These are phyloP conservation scores for Geranomyces variabilis DNA, from an alignment of 192 early-diverging fungal genomes.

Conservation along the genomic window DNA sequence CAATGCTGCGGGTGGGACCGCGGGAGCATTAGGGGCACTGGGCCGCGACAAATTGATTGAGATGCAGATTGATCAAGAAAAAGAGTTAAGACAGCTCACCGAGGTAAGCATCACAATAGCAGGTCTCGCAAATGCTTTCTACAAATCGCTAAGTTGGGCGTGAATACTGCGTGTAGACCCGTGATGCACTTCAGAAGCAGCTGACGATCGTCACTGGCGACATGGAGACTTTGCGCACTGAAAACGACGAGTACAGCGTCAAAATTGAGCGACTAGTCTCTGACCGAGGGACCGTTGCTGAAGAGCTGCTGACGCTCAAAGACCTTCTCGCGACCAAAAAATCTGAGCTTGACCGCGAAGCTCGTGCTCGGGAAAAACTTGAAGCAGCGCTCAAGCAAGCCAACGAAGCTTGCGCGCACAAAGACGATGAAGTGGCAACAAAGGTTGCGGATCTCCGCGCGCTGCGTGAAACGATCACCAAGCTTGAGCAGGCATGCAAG, in stretches of 20 bases:
- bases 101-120: constrained; percentile 39
- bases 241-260: constrained; percentile 36
- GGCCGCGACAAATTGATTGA: constrained; percentile 44
- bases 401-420: constrained; percentile 36
- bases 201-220: constrained; percentile 30
- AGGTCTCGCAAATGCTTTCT: no score
- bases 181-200: constrained; percentile 38
- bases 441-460: constrained; percentile 41
- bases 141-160: no score
- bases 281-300: constrained; percentile 41
- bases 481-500: constrained; percentile 46
- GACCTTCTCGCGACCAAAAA: constrained; percentile 58
- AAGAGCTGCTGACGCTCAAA: constrained; percentile 54
- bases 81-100: constrained; percentile 35
- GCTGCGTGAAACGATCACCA: constrained; percentile 36
- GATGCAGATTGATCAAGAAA: constrained; percentile 53
- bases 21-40: constrained; percentile 5
- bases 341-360: constrained; percentile 54
- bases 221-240: constrained; percentile 30
- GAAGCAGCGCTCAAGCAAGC: constrained; percentile 41
- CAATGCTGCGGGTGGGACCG: neutral
- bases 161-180: neutral
- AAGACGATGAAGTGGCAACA: constrained; percentile 45
- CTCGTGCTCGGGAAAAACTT: constrained; percentile 49
- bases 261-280: constrained; percentile 30